These are phyloP conservation scores for Phytophthora pinifolia DNA, from an alignment of 352 stramenopile genomes.

Conservation along the genomic window DNA sequence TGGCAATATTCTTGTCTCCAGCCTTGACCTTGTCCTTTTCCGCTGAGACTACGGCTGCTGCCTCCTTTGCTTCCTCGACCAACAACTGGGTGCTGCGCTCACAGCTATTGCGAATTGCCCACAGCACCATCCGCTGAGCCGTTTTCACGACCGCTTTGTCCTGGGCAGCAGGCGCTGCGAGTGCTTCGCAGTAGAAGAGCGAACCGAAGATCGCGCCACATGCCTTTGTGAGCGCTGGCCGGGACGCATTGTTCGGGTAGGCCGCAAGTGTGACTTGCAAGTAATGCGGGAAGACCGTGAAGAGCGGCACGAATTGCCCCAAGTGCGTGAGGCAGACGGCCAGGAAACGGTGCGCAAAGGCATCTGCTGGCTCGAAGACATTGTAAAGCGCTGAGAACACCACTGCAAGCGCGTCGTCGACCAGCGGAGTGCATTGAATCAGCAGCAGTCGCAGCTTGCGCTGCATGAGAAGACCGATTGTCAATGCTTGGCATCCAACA, in stretches of 20 bases:
- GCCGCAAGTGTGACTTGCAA: slow-evolving; percentile 46
- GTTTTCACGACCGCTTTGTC: slow-evolving; percentile 11
- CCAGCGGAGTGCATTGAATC: slow-evolving; percentile 34
- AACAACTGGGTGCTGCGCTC: slow-evolving; percentile 38
- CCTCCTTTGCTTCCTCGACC: slow-evolving; percentile 13
- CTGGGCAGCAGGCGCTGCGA: slow-evolving; percentile 7
- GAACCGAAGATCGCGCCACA: slow-evolving; percentile 55
- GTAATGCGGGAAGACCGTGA: slow-evolving; percentile 57
- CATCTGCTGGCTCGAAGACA: slow-evolving; percentile 48
- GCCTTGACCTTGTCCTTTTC: slow-evolving; percentile 1
- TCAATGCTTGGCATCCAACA: slow-evolving; percentile 38
- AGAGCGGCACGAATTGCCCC: slow-evolving; percentile 44
- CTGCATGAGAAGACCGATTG: slow-evolving; percentile 49
- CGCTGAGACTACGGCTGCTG: not conserved
- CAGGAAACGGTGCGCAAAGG: slow-evolving; percentile 55
- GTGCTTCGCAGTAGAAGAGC: slow-evolving; percentile 43
- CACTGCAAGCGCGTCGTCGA: slow-evolving; percentile 46
- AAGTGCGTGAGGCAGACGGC: slow-evolving; percentile 50
- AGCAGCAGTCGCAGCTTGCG: slow-evolving; percentile 52
- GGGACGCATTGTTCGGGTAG: slow-evolving; percentile 36
- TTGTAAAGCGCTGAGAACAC: slow-evolving; percentile 56
- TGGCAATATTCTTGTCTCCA: not conserved
- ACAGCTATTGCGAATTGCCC: slow-evolving; percentile 50
- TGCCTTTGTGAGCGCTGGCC: slow-evolving; percentile 39
- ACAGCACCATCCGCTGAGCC: slow-evolving; percentile 44